A percentile compares a stretch with the other conserved stretches of the same genome.
Evolutionary conservation across 352 stramenopile species (phyloP).

Genomic region (Halophytophthora polymorphica): DNA sequence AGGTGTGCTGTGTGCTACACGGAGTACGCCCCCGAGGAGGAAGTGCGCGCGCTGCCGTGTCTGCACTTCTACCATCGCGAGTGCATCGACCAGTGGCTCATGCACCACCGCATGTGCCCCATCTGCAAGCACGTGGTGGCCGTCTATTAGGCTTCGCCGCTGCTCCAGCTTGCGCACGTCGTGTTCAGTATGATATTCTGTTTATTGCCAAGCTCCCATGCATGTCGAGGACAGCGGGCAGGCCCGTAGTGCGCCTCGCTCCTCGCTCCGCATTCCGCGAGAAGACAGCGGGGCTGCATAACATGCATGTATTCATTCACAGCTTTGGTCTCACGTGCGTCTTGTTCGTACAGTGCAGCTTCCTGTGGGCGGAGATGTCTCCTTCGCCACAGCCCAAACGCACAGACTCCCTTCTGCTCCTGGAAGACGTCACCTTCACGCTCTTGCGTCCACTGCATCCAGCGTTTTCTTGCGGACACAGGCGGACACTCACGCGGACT

Average conservation of each 20-base stretch:
- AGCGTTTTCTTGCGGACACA: background rate
- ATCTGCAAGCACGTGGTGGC: slow-evolving; percentile 86
- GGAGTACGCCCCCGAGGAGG: slow-evolving; percentile 73
- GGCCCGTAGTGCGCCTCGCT: background rate
- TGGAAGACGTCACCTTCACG: background rate
- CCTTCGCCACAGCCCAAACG: no score
- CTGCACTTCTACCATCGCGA: slow-evolving; percentile 88
- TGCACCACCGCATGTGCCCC: slow-evolving; percentile 79
- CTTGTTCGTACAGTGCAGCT: no score
- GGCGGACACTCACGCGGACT: background rate
- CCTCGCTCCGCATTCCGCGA: background rate
- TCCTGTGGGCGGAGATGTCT: no score
- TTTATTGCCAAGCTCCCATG: background rate
- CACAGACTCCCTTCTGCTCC: background rate
- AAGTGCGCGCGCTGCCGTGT: slow-evolving; percentile 78
- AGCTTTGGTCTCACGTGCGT: background rate
- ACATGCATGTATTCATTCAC: slow-evolving; percentile 27
- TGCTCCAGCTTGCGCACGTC: slow-evolving; percentile 2
- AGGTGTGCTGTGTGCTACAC: slow-evolving; percentile 82
- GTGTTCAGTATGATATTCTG: slow-evolving; percentile 14
- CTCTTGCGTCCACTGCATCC: background rate
- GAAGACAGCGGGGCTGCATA: slow-evolving; percentile 10
- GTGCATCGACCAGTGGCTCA: slow-evolving; percentile 90
- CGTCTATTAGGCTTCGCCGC: slow-evolving; percentile 42
- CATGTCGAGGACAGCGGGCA: background rate